phyloP scores from a whole-genome alignment of 2,329 filamentous ascomycete genomes.

The Talaromyces islandicus region DNA sequence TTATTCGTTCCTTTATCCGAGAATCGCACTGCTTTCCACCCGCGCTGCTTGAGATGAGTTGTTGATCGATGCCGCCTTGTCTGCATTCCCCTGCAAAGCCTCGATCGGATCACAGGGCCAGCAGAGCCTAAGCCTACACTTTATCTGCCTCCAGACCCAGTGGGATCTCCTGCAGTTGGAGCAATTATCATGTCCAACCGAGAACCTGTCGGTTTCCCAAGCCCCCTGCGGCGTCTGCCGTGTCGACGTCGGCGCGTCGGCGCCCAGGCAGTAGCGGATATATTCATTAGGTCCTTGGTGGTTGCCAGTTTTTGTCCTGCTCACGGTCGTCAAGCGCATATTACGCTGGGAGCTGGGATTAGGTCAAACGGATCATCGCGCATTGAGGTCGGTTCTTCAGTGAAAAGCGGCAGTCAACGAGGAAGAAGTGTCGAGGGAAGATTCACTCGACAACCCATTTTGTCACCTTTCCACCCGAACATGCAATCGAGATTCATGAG shows the following conservation, averaged over 20 bases:
- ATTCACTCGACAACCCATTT: neutral
- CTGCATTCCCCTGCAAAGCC: constrained; percentile 58
- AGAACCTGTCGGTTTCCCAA: constrained; percentile 18
- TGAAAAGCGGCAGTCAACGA: neutral
- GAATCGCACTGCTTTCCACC: neutral
- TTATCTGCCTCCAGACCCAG: constrained; percentile 40
- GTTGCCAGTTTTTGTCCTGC: constrained; percentile 47
- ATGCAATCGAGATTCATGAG: constrained; percentile 5
- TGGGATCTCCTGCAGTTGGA: constrained; percentile 18
- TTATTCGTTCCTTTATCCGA: neutral
- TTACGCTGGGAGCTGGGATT: neutral
- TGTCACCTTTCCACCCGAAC: neutral
- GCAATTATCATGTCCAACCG: constrained; percentile 24
- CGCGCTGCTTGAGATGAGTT: constrained; percentile 24
- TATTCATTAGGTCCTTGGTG: constrained; percentile 50
- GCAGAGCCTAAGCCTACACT: constrained; percentile 43
- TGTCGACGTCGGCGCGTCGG: constrained; percentile 19
- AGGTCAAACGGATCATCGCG: neutral
- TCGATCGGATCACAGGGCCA: constrained; percentile 50
- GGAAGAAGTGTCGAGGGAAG: neutral
- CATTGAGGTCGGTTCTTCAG: neutral
- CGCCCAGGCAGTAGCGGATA: constrained; percentile 40
- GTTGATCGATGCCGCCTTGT: constrained; percentile 50
- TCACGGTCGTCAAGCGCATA: constrained; percentile 33
- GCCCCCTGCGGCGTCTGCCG: constrained; percentile 18